Evolutionary conservation across 805 yeast species (phyloP), one percentile per base, ranked within the genome.

Genomic region (Teunomyces atbi): DNA sequence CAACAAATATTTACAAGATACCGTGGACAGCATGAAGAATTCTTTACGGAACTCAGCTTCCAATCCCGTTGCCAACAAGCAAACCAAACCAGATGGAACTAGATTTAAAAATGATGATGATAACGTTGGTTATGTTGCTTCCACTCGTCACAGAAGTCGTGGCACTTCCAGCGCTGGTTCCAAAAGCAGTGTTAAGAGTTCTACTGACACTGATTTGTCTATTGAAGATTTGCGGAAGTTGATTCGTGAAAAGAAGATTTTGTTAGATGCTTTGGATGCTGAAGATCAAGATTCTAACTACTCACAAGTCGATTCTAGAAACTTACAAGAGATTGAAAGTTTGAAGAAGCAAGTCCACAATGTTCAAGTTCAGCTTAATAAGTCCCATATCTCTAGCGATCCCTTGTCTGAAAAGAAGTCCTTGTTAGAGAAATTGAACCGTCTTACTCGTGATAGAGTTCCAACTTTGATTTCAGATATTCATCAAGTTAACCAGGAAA

Each of bases 91-190:
- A 5, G 72, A 59, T 58, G 65, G 64, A 4, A 51, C 71, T 63
- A 53, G 82, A 67, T 69, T 79, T 71, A 88, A 86, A 58, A 86
- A 89, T 61, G 83, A 90, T 59, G 96, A 86, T 55, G 79, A 78
- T 47, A 80, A 79, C 42, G 68, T 82, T 29, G 79, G 82, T 1
- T 90, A 90, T 53, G 81, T 81, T 19, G 79, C 92, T 2, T 77
- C 88, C 53, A 83, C 89, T 34, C 77, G 82, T 59, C 78, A 83
- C 54, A 73, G 79, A 57, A 68, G 71, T 47, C 65, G 65, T 50
- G 60, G 54, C 33, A 51, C 41, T 13, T 52, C 52, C 21, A 45
- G 55, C 27, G 42, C 47, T 12, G 39, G 30, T 7, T 29, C 45
- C 11, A 38, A 39, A 19, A 47, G 48, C 18, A 50, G 47, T 15